Percentiles rank a stretch among this genome's conserved stretches.
Conservation (phyloP, 2,329 filamentous ascomycete species). For the Alternaria consortialis region DNA sequence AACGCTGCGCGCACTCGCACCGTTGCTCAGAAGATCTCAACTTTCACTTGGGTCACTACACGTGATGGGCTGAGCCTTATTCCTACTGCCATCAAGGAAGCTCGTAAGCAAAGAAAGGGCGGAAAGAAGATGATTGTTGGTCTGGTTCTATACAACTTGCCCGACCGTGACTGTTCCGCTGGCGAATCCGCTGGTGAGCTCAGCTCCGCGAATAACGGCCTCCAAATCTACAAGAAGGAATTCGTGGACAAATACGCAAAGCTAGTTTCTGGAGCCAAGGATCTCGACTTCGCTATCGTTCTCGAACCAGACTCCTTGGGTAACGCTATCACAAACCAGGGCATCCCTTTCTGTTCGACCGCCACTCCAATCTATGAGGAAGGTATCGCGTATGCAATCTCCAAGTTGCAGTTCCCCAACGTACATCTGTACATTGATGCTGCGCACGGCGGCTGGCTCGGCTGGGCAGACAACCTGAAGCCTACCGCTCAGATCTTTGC, state of each 20-base stretch:
- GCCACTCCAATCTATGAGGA: conserved; percentile 40
- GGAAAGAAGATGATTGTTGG: conserved; percentile 35
- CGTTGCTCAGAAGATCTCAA: conserved; percentile 37
- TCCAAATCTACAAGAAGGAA: conserved; percentile 39
- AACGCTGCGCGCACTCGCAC: conserved; percentile 40
- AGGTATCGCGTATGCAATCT: conserved; percentile 42
- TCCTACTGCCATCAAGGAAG: conserved; percentile 31
- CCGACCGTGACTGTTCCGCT: conserved; percentile 88
- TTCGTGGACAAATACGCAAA: conserved; percentile 41
- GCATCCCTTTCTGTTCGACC: conserved; percentile 30
- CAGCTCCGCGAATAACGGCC: conserved; percentile 65
- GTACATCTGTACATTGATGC: conserved; percentile 42
- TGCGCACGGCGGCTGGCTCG: conserved; percentile 43
- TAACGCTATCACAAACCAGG: conserved; percentile 42
- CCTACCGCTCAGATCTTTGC: conserved; percentile 38
- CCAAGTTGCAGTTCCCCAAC: conserved; percentile 40
- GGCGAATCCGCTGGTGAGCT: conserved; percentile 83
- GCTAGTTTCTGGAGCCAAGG: conserved; percentile 31
- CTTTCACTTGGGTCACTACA: conserved; percentile 39
- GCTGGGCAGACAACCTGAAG: conserved; percentile 41
- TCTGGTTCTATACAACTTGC: conserved; percentile 84
- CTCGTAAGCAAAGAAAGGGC: conserved; percentile 30
- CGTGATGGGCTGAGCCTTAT: conserved; percentile 32
- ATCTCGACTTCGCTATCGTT: conserved; percentile 42
- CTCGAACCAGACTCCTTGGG: conserved; percentile 41